Conservation (phyloP, 75 land plant species). For the Pinus tabuliformis region DNA sequence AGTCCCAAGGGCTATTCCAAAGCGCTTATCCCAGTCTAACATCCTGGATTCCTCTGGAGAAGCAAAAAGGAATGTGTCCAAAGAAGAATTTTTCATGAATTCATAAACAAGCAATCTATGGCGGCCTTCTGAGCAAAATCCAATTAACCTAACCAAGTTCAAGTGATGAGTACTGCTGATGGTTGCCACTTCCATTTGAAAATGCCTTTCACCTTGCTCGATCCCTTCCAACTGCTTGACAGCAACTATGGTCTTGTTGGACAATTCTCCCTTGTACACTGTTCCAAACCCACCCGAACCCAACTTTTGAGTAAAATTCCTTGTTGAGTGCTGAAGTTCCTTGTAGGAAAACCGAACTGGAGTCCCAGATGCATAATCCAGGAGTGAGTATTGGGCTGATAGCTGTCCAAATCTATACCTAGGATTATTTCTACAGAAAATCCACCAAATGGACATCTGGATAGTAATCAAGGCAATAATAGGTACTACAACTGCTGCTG, state of each 20-base stretch:
- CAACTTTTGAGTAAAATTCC: conserved; percentile 72
- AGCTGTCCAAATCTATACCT: conserved; percentile 23
- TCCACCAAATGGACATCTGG: conserved; percentile 35
- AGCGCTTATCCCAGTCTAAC: conserved; percentile 66
- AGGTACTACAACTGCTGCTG: conserved; percentile 5
- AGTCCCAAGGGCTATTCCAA: conserved; percentile 67
- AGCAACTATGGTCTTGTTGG: conserved; percentile 50
- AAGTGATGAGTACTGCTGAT: conserved; percentile 85
- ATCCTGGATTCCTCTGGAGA: conserved; percentile 13
- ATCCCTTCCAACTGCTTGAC: conserved; percentile 81
- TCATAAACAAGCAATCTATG: conserved; percentile 82
- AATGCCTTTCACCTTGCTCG: conserved; percentile 87
- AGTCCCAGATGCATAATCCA: conserved; percentile 76
- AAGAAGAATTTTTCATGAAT: conserved; percentile 79
- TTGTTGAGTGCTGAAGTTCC: conserved; percentile 63
- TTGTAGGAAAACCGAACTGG: conserved; percentile 75
- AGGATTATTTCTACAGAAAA: conserved; percentile 33
- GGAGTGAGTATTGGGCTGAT: conserved; percentile 49
- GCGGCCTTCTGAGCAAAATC: conserved; percentile 77
- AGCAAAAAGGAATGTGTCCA: conserved; percentile 53
- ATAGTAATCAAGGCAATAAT: conserved; percentile 12
- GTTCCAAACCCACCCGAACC: conserved; percentile 85
- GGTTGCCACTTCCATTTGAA: conserved; percentile 79
- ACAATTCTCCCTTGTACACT: conserved; percentile 64
- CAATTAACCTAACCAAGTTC: conserved; percentile 79